Percentiles rank a stretch among this genome's conserved stretches.
These are phyloP conservation scores for Acmispon strigosus DNA, from an alignment of 306 rosid genomes.

Conservation along the genomic window DNA sequence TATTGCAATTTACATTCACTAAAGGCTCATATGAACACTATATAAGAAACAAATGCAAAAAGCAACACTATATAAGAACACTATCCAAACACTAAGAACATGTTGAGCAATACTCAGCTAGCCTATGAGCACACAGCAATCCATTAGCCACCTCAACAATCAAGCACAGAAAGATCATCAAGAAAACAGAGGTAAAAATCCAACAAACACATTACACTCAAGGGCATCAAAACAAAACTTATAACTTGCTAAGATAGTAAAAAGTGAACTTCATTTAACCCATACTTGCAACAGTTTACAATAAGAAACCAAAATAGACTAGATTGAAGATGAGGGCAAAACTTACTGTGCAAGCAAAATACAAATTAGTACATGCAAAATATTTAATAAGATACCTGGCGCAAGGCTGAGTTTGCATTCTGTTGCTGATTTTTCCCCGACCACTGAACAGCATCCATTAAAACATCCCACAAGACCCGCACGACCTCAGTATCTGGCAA, in stretches of 20 bases:
- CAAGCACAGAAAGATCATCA: not conserved
- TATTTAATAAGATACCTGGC: constrained; percentile 53
- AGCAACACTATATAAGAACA: not conserved
- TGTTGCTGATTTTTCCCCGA: constrained; percentile 99
- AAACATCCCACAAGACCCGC: constrained; percentile 85
- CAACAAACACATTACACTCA: not conserved
- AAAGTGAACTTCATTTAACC: not conserved
- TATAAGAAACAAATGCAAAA: not conserved
- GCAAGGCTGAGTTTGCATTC: constrained; percentile 95
- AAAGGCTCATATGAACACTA: not conserved
- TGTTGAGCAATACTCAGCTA: not conserved
- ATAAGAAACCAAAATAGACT: not conserved
- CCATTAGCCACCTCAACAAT: not conserved
- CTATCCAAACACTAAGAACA: not conserved
- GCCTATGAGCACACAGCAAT: not conserved
- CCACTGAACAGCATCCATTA: constrained; percentile 99
- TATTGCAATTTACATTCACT: not conserved
- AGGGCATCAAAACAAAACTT: not conserved
- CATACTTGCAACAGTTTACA: not conserved
- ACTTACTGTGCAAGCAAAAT: not conserved
- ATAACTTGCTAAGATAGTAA: not conserved
- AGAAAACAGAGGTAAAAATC: not conserved
- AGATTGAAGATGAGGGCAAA: not conserved
- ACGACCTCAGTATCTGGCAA: constrained; percentile 80
- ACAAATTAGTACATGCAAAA: constrained; percentile 2